Conservation (phyloP, 2,329 filamentous ascomycete genomes). For the Emericellopsis cladophorae region DNA sequence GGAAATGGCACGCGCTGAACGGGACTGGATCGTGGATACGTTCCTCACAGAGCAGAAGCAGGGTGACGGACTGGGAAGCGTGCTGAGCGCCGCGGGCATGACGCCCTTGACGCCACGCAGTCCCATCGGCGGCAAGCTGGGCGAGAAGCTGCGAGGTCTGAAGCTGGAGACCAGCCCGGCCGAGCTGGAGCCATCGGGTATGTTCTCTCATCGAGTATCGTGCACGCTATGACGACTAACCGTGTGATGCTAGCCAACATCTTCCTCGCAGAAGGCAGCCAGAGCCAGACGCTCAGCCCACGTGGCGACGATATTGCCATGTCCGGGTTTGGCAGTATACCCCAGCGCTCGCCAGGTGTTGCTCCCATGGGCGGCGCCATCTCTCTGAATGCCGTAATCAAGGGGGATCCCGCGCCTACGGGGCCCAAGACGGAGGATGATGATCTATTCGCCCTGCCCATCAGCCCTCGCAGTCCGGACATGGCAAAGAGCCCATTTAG, state of each 20-base stretch:
- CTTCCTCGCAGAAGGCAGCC: conserved; percentile 18
- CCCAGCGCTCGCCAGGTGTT: conserved; percentile 12
- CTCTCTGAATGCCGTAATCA: conserved; percentile 20
- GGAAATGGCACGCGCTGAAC: conserved; percentile 74
- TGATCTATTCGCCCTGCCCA: conserved; percentile 74
- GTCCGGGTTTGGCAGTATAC: conserved; percentile 20
- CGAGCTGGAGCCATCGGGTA: conserved; percentile 36
- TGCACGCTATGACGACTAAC: conserved; percentile 2
- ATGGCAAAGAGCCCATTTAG: conserved; percentile 76
- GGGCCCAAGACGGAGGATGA: conserved; percentile 39
- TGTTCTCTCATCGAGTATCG: background rate
- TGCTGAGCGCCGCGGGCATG: conserved; percentile 2
- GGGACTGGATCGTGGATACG: conserved; percentile 72
- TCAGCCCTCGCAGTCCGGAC: conserved; percentile 77
- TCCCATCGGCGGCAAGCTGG: conserved; percentile 54
- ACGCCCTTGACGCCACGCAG: conserved; percentile 47
- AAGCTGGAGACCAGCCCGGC: conserved; percentile 62
- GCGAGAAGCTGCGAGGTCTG: conserved; percentile 69
- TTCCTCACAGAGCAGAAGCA: conserved; percentile 43
- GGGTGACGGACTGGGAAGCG: conserved; percentile 26
- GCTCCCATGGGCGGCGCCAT: conserved; percentile 9
- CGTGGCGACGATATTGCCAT: conserved; percentile 19
- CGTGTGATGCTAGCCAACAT: conserved; percentile 16
- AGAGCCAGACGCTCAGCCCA: conserved; percentile 18
- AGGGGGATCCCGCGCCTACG: conserved; percentile 9